Base-by-base conservation (phyloP, 2,329 filamentous ascomycete species). In the Alternaria sp. region DNA sequence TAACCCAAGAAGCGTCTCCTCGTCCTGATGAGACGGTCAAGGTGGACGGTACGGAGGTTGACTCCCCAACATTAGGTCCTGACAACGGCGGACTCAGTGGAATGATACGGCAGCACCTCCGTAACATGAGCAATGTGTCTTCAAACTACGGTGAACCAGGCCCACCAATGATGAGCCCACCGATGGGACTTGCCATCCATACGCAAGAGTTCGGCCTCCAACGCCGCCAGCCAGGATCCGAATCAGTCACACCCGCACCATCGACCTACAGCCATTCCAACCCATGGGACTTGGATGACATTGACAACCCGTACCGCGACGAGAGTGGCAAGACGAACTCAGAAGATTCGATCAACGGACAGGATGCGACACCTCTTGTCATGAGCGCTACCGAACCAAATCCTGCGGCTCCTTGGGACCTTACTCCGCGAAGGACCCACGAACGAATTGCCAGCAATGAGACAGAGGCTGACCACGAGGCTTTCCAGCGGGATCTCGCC, bases 51-150 rank as follows among this genome's bases (percentile, higher is more conserved):
- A 57, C 60, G 7, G 78, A 77, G n/a, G 54, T 81, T 20, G 92
- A 97, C 71, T 97, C 93, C 0, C 93, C 94, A 0, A 96, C 92
- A 0, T 81, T 97, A 6, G 91, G 91, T 2, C 90, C 91, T 0
- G 83, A 83, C 16, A 81, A 81, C 38, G 66, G 76, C 18, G 93
- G 92, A 1, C 83, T 97, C 16, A 94, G 90, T 71, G 91, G 91
- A 2, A 86, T 97, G 83, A 89, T 97, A 46, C 88, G 91, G 32
- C 90, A 94, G 63, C 95, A 98, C 81, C 81, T 98, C 41, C 89
- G 95, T 52, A 88, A 88, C 34, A 88, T 90, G 65, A 98, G 94
- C 79, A 90, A 90, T 60, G 86, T 88, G 14, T 98, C 94, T 1
- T 96, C 93, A 0, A 84, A 95, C 27, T 93, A 92, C 56, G 78